These are phyloP conservation scores for Mitragyna speciosa DNA, from an alignment of 257 asterid species.

Conservation along the genomic window DNA sequence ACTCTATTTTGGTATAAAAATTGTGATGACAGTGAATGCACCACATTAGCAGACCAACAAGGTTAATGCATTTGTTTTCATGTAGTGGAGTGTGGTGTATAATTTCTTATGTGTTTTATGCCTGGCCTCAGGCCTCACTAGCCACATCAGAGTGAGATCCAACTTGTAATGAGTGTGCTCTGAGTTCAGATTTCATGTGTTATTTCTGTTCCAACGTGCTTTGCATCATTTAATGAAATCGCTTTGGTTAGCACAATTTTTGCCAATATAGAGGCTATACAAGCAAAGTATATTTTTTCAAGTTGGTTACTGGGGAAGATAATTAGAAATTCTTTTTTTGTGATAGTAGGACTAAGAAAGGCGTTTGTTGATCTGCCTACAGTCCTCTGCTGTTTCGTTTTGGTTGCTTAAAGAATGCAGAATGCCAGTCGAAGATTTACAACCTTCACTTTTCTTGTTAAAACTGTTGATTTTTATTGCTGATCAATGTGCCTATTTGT, in stretches of 20 bases:
- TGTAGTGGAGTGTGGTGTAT: background rate
- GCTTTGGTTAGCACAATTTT: background rate
- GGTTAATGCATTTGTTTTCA: no score
- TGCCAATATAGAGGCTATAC: background rate
- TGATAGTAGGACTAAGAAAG: no score
- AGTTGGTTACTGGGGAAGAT: no score
- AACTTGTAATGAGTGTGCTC: background rate
- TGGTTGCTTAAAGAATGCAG: background rate
- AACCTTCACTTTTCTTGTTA: background rate
- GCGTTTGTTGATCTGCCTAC: background rate
- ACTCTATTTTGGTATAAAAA: background rate
- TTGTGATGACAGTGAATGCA: background rate
- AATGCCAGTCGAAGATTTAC: no score
- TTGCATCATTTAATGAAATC: background rate
- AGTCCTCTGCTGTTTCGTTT: background rate
- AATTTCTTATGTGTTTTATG: no score
- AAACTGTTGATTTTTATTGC: background rate
- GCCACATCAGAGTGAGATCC: background rate
- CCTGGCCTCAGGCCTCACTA: background rate
- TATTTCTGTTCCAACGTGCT: background rate
- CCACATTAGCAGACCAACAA: background rate
- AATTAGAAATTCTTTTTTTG: no score
- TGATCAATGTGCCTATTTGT: slow-evolving; percentile 1
- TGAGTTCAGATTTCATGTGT: background rate
- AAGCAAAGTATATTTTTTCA: no score